These are phyloP conservation scores for Kwoniella pini DNA, from an alignment of 768 basidiomycete species.

Conservation along the genomic window DNA sequence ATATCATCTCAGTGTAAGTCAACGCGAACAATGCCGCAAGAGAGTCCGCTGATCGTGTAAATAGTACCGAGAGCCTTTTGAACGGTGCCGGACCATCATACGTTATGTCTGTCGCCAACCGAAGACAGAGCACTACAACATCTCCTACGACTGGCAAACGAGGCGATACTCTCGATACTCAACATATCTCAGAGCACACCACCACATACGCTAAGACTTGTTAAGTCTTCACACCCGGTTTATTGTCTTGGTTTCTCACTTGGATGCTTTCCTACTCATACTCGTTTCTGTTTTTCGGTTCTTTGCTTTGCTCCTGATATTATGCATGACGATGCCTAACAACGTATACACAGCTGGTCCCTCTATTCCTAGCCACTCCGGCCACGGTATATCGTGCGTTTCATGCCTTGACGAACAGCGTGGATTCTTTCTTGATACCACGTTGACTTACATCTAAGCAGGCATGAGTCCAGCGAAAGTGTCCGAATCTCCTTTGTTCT, in stretches of 20 bases:
- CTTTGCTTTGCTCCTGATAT: too few species aligned
- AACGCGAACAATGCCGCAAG: background rate
- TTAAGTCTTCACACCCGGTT: conserved; percentile 16
- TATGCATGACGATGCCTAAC: too few species aligned
- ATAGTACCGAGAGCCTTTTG: conserved; percentile 40
- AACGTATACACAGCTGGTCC: too few species aligned
- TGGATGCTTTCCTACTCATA: background rate
- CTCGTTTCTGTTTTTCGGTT: too few species aligned
- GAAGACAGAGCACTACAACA: conserved; percentile 2
- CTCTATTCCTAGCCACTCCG: too few species aligned
- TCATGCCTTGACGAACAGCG: too few species aligned
- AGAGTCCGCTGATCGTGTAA: background rate
- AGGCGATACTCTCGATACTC: conserved; percentile 25
- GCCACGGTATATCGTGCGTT: too few species aligned
- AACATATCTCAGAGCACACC: conserved; percentile 31
- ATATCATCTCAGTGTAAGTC: conserved; percentile 47
- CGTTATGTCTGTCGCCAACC: conserved; percentile 33
- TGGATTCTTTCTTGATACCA: too few species aligned
- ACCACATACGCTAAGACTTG: conserved; percentile 36
- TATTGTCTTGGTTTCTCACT: too few species aligned
- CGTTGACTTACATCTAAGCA: too few species aligned
- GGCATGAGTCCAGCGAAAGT: too few species aligned
- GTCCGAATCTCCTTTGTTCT: too few species aligned
- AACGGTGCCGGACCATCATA: conserved; percentile 37
- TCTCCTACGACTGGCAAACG: conserved; percentile 6